Evolutionary conservation across 2,329 filamentous ascomycete species (phyloP).

Genomic region (Graphiopsis chlorocephala): DNA sequence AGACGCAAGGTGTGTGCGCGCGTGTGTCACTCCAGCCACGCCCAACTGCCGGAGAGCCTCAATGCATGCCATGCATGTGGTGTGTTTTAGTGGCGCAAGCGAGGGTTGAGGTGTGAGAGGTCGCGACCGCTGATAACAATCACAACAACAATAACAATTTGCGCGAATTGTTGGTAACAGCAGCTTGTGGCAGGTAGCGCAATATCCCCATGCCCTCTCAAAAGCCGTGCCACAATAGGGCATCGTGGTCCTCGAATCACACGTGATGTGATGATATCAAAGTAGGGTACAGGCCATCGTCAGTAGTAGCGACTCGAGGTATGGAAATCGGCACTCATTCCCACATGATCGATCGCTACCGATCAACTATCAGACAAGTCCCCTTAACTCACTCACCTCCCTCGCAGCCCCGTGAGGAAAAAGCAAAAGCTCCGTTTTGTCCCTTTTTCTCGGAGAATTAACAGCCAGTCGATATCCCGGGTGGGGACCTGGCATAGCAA

Average conservation of each 20-base stretch:
- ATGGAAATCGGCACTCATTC: not conserved
- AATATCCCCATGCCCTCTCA: not conserved
- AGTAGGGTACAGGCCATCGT: not conserved
- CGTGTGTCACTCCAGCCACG: not conserved
- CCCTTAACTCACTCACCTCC: not conserved
- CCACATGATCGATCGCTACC: not conserved
- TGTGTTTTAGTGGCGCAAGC: not conserved
- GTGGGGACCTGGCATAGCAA: not conserved
- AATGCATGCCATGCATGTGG: not conserved
- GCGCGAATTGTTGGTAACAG: not conserved
- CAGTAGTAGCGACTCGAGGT: not conserved
- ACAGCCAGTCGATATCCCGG: not conserved
- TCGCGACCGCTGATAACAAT: not conserved
- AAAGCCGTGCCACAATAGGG: not conserved
- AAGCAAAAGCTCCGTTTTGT: not conserved
- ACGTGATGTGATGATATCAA: not conserved
- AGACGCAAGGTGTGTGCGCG: not conserved
- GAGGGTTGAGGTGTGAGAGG: not conserved
- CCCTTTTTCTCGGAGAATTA: not conserved
- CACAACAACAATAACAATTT: not conserved
- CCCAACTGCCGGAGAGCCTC: not conserved
- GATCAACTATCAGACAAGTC: not conserved
- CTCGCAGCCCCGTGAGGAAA: not conserved
- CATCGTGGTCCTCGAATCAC: not conserved
- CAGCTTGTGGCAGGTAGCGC: not conserved